Evolutionary conservation across 345 rosid species (phyloP).

Genomic region (Melaleuca quinquenervia): DNA sequence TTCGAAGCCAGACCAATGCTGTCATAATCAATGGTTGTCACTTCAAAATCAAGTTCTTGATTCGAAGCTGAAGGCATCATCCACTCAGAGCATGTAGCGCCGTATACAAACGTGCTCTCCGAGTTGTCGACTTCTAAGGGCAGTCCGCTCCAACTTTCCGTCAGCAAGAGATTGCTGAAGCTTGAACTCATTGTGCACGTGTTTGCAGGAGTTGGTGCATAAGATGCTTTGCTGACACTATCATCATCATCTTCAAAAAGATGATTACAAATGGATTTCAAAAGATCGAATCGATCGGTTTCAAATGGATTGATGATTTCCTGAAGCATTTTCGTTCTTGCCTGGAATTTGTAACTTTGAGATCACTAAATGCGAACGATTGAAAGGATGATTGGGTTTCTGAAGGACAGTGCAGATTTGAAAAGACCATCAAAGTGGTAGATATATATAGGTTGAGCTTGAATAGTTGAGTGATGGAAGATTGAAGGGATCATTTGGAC

Average conservation of each 20-base stretch:
- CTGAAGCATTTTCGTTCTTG: not conserved
- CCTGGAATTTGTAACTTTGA: not conserved
- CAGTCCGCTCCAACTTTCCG: slow-evolving; percentile 27
- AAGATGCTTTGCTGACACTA: not conserved
- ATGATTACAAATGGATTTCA: not conserved
- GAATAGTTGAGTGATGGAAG: not conserved
- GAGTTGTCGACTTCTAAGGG: slow-evolving; percentile 16
- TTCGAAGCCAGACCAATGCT: no score
- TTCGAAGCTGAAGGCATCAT: not conserved
- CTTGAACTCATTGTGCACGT: slow-evolving; percentile 8
- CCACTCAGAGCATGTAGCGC: slow-evolving; percentile 13
- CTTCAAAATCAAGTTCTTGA: not conserved
- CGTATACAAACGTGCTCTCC: slow-evolving; percentile 16
- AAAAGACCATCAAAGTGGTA: not conserved
- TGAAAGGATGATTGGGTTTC: not conserved
- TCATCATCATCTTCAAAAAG: not conserved
- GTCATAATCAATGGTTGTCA: not conserved
- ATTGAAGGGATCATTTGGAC: not conserved
- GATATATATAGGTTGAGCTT: not conserved
- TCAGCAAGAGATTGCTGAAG: slow-evolving; percentile 13
- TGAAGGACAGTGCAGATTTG: not conserved
- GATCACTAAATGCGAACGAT: not conserved
- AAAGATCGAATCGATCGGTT: not conserved
- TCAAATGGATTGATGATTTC: not conserved
- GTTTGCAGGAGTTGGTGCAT: not conserved